Evolutionary conservation across 192 early-diverging fungal species (phyloP), one percentile per base, ranked within the genome.

Genomic region (Phlyctochytrium arcticum): DNA sequence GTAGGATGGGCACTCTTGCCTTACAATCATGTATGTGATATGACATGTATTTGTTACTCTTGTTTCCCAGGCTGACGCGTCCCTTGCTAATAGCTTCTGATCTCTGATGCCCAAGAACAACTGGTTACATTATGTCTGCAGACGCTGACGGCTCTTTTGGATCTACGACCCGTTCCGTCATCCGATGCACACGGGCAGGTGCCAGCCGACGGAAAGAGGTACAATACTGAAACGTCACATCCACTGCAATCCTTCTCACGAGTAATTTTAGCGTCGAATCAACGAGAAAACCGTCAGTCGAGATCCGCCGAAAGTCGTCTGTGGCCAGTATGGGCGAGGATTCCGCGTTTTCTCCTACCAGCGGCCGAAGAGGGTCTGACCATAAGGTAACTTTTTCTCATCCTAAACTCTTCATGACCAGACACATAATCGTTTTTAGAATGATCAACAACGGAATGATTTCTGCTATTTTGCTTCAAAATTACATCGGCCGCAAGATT

Each of bases 1-100:
- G 77, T 88, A 10, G 92, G 92, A 27, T 95, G 92, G 92, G 87
- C 83, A 4, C 76, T 91, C 29, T 24, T 81, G 9, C 92, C 92
- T 35, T 96, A 95, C 72, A 92, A 93, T 62, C 90, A 92, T 69
- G 76, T 71, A 55, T 23, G 66, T 39, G 1, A 3, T 29, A 17
- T n/a, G 39, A 48, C 29, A 9, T 29, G 23, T n/a, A 35, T 36
- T 27, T 6, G 48, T 8, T 27, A 3, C 23, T 1, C 15, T 59
- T 32, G 32, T 27, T 23, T 53, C 48, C 10, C 24, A 12, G 8
- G 30, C 46, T 53, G n/a, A 62, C 33, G 10, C n/a, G 12, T 30
- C 15, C n/a, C 1, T 21, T 48, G n/a, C n/a, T n/a, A n/a, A n/a
- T 36, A 71, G 70, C 42, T 92, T 5, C 49, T 92, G 35, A 83